phyloP scores from a whole-genome alignment of 257 asterid species.

The Gentiana straminea region DNA sequence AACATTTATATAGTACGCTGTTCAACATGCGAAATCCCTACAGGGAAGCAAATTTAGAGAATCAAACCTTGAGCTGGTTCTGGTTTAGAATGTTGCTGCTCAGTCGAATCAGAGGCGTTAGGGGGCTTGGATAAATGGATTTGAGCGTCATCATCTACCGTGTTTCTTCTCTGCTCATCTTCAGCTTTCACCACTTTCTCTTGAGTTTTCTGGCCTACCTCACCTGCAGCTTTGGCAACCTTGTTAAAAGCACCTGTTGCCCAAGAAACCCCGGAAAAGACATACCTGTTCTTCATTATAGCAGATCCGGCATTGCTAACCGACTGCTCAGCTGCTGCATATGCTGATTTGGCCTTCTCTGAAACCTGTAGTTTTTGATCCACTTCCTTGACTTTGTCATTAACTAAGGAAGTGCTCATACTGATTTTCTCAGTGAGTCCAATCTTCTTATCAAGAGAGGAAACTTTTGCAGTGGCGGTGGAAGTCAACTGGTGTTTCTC shows the following conservation, averaged over 20 bases:
- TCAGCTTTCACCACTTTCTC: slow-evolving; percentile 21
- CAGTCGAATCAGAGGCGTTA: slow-evolving; percentile 18
- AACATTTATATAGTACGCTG: slow-evolving; percentile 20
- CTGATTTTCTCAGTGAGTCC: slow-evolving; percentile 32
- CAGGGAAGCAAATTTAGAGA: slow-evolving; percentile 28
- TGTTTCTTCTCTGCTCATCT: slow-evolving; percentile 19
- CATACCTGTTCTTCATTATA: slow-evolving; percentile 39
- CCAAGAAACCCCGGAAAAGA: slow-evolving; percentile 36
- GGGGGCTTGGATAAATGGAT: slow-evolving; percentile 15
- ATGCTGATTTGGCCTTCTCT: slow-evolving; percentile 32
- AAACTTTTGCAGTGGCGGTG: slow-evolving; percentile 34
- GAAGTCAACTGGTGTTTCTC: slow-evolving; percentile 42
- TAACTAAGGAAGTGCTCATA: slow-evolving; percentile 26
- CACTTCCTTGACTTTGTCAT: slow-evolving; percentile 32
- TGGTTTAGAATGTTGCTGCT: slow-evolving; percentile 55
- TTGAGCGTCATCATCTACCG: slow-evolving; percentile 14
- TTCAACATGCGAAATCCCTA: slow-evolving; percentile 18
- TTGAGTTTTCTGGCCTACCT: slow-evolving; percentile 29
- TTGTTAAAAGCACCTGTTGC: slow-evolving; percentile 33
- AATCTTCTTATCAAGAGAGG: slow-evolving; percentile 28
- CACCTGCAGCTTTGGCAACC: slow-evolving; percentile 38
- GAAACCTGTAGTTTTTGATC: slow-evolving; percentile 37
- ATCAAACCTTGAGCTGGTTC: slow-evolving; percentile 48
- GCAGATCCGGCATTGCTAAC: slow-evolving; percentile 38
- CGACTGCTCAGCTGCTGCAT: slow-evolving; percentile 31